Conservation (phyloP, 768 basidiomycete species). For the Amanita exitialis region DNA sequence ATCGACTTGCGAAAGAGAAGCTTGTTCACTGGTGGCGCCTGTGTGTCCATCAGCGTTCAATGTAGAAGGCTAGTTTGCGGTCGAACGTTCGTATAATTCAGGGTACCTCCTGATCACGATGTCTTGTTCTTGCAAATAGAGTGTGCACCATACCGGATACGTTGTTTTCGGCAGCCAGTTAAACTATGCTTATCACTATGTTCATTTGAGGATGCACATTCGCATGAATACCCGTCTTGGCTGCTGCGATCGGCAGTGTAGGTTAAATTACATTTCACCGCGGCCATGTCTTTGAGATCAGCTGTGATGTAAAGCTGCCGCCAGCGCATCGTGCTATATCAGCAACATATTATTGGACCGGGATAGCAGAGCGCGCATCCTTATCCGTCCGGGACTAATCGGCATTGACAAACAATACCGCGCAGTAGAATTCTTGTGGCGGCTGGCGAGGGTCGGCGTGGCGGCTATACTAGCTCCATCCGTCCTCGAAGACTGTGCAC, state of each 20-base stretch:
- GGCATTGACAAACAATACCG: slow-evolving; percentile 2
- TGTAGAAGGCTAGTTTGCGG: slow-evolving; percentile 19
- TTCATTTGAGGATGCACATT: slow-evolving; percentile 9
- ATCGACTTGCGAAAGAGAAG: not conserved
- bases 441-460: not conserved
- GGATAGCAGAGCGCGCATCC: slow-evolving; percentile 14
- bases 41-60: slow-evolving; percentile 8
- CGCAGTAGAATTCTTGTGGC: not conserved
- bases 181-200: slow-evolving; percentile 19
- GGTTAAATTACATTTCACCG: not conserved
- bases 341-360: slow-evolving; percentile 19
- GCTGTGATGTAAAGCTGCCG: slow-evolving; percentile 34
- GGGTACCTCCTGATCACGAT: slow-evolving; percentile 15
- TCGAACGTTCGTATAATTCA: slow-evolving; percentile 38
- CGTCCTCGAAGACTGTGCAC: slow-evolving; percentile 2
- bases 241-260: not conserved
- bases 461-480: not conserved
- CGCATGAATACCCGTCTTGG: slow-evolving; percentile 1
- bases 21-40: not conserved
- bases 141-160: slow-evolving; percentile 15
- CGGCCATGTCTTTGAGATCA: slow-evolving; percentile 24
- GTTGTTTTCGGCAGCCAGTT: slow-evolving; percentile 20
- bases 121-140: not conserved
- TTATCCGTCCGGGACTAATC: not conserved
- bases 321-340: slow-evolving; percentile 19